Conservation (phyloP, 345 rosid genomes). For the Lagerstroemia speciosa region DNA sequence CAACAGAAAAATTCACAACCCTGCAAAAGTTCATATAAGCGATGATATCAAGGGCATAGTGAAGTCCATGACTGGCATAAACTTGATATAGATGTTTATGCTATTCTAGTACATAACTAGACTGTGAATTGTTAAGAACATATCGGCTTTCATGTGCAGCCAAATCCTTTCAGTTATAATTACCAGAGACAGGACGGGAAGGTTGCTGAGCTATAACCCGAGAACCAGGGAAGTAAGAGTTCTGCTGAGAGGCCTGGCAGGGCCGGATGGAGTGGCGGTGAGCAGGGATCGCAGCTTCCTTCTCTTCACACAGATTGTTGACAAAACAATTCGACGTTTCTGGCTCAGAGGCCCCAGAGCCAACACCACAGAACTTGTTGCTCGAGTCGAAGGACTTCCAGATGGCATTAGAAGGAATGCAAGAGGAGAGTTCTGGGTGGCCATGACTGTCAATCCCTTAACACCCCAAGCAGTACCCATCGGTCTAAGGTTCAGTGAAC, state of each 20-base stretch:
- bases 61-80: too few relatives aligned
- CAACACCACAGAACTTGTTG: slow-evolving; percentile 2
- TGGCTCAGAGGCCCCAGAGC: slow-evolving; percentile 9
- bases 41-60: too few relatives aligned
- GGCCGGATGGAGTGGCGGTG: slow-evolving; percentile 6
- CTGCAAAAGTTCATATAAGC: too few relatives aligned
- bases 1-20: too few relatives aligned
- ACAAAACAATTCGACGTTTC: not conserved
- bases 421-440: slow-evolving; percentile 9
- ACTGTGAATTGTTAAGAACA: not conserved
- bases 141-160: slow-evolving; percentile 1
- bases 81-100: too few relatives aligned
- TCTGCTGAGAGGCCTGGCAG: slow-evolving; percentile 1
- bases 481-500: not conserved
- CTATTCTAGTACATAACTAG: too few relatives aligned
- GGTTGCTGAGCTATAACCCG: slow-evolving; percentile 13
- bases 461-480: not conserved
- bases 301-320: not conserved
- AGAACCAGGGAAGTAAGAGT: slow-evolving; percentile 9
- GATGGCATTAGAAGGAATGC: not conserved
- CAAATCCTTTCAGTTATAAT: not conserved
- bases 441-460: not conserved
- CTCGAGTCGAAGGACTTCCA: not conserved
- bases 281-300: slow-evolving; percentile 5
- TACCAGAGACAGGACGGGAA: slow-evolving; percentile 12